Evolutionary conservation across 1,284 basidiomycete genomes (phyloP), one percentile per base, ranked within the genome.

Genomic region (Malassezia pachydermatis): DNA sequence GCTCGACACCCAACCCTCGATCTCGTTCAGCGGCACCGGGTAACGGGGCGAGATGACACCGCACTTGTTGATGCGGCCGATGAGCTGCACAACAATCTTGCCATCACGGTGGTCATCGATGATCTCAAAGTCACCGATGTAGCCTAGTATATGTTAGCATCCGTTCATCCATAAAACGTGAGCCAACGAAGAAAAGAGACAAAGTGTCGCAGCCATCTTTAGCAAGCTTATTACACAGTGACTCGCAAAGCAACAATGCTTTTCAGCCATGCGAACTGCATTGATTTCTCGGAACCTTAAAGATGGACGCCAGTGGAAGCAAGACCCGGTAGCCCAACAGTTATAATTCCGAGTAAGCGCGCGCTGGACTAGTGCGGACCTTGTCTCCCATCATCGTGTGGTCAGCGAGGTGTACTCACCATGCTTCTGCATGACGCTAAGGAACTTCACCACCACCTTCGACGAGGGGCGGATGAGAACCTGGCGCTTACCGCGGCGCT

Each of bases 91-190:
- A 67, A 99, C 90, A 63, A 99, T 87, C 79, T 99, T 99, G 73
- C 89, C 89, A 14, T 88, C 84, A 59, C 94, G 89, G 77, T 98
- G 94, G 78, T 99, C 94, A 73, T 99, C 94, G 73, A 99, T 84
- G 76, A 95, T 86, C 77, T 96, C 92, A 73, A 98, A 98, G 78
- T 98, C 92, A 70, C 89, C 89, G 60, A 96, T 95, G 81, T 96
- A 96, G 58, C 89, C 90, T 95, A 63, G n/a, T 9, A 23, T n/a
- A 37, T 22, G 42, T 52, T 28, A 52, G 50, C 16, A 36, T 35
- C n/a, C n/a, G n/a, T n/a, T n/a, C n/a, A n/a, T n/a, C 5, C 20
- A 14, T 20, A 10, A 3, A 3, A 17, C 34, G 19, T 13, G n/a
- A 25, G 27, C 25, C 27, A 17, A 28, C 4, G 11, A 30, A 13